Conservation (phyloP, 106 monocot genomes). For the Platanthera zijinensis region DNA sequence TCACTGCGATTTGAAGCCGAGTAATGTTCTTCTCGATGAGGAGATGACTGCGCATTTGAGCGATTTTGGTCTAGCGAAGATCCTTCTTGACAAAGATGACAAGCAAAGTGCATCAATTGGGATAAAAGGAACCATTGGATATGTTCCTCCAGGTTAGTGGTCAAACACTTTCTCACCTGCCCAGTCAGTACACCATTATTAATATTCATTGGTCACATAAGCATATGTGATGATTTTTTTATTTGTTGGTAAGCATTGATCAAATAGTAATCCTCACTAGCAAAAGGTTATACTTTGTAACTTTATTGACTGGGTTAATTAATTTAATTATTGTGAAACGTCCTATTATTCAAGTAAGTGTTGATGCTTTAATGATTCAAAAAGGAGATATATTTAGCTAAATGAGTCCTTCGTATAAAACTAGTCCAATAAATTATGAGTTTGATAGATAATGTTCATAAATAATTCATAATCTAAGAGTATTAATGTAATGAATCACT, state of each 20-base stretch:
- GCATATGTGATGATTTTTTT: too few species aligned
- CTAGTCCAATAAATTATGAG: background rate
- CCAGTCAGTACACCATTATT: too few species aligned
- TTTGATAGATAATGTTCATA: background rate
- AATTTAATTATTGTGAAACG: too few species aligned
- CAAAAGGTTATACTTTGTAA: too few species aligned
- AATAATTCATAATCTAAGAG: background rate
- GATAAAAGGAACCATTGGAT: constrained; percentile 46
- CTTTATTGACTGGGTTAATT: too few species aligned
- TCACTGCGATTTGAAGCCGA: constrained; percentile 24
- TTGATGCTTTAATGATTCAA: too few species aligned
- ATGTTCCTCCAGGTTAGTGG: constrained; percentile 40
- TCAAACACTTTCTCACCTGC: background rate
- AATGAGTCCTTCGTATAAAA: background rate
- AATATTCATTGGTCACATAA: too few species aligned
- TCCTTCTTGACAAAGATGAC: constrained; percentile 1
- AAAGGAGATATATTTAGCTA: too few species aligned
- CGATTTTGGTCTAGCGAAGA: constrained; percentile 35
- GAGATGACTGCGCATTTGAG: constrained; percentile 24
- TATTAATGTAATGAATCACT: background rate
- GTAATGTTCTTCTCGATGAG: constrained; percentile 19
- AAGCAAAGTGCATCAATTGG: constrained; percentile 8
- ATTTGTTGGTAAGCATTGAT: too few species aligned
- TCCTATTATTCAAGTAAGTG: too few species aligned
- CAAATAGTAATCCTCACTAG: too few species aligned